A percentile compares a stretch with the other conserved stretches of the same genome.
Conservation (phyloP, 2,329 filamentous ascomycete species). For the Nemania serpens region DNA sequence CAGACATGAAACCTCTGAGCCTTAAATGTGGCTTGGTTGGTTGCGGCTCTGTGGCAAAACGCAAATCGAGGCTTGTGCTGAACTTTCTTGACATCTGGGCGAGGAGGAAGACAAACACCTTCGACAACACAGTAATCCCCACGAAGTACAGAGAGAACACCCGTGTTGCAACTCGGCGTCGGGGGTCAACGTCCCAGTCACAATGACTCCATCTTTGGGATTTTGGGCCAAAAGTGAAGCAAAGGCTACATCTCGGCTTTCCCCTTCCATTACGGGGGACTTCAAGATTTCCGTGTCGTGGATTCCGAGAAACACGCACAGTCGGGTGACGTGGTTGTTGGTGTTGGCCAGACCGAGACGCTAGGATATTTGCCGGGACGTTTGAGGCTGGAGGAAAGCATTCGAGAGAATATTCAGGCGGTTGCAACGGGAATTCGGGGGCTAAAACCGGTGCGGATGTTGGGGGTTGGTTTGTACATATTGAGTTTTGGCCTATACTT, state of each 20-base stretch:
- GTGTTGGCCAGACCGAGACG: no score
- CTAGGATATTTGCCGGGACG: no score
- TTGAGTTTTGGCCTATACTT: no score
- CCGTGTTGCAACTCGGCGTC: background rate
- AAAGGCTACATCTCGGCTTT: background rate
- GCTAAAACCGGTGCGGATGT: no score
- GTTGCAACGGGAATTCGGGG: no score
- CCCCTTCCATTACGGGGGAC: background rate
- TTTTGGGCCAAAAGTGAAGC: background rate
- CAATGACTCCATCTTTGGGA: background rate
- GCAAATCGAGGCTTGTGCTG: no score
- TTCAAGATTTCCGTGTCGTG: no score
- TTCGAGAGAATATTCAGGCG: no score
- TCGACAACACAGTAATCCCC: slow-evolving; percentile 11
- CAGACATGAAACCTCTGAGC: slow-evolving; percentile 35
- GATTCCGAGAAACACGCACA: no score
- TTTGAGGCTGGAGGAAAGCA: no score
- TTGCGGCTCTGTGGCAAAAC: background rate
- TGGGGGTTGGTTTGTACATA: no score
- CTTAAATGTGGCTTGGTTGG: background rate
- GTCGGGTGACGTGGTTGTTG: no score
- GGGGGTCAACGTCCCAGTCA: background rate
- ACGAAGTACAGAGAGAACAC: background rate
- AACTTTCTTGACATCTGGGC: background rate
- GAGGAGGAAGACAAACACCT: background rate